phyloP scores from a whole-genome alignment of 2,329 filamentous ascomycete genomes.

The Alternaria hordeiaustralica region DNA sequence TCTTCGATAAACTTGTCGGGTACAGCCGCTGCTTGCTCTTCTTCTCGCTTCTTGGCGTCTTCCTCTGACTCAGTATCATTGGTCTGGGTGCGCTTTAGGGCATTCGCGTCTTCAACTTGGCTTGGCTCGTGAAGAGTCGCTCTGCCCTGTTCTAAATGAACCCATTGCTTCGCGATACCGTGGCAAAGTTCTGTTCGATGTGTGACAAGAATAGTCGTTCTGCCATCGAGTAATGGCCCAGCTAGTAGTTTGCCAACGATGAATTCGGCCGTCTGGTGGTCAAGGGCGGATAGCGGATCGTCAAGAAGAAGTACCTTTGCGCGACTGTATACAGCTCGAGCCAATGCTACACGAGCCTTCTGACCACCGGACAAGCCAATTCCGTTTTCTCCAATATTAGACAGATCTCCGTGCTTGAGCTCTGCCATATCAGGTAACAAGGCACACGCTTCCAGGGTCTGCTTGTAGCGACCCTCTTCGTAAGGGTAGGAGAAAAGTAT shows the following conservation, averaged over 20 bases:
- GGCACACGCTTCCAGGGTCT: conserved; percentile 71
- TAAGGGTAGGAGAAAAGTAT: conserved; percentile 70
- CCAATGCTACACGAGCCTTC: conserved; percentile 66
- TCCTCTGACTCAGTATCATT: conserved; percentile 46
- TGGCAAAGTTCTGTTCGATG: conserved; percentile 74
- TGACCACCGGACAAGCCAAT: conserved; percentile 68
- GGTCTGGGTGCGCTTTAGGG: conserved; percentile 50
- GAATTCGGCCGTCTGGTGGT: conserved; percentile 68
- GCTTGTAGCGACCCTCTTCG: conserved; percentile 71
- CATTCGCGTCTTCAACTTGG: conserved; percentile 54
- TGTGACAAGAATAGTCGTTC: conserved; percentile 66
- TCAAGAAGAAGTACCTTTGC: conserved; percentile 63
- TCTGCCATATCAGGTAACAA: conserved; percentile 66
- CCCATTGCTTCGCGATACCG: conserved; percentile 73
- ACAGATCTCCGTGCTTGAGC: conserved; percentile 69
- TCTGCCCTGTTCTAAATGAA: conserved; percentile 70
- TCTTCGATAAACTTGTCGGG: conserved; percentile 82
- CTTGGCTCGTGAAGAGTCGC: conserved; percentile 54
- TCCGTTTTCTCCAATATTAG: conserved; percentile 67
- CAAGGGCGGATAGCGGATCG: conserved; percentile 66
- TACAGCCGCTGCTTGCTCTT: conserved; percentile 58
- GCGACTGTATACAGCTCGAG: conserved; percentile 65
- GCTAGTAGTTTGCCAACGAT: conserved; percentile 65
- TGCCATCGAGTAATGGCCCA: conserved; percentile 60
- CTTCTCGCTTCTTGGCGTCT: conserved; percentile 43